Evolutionary conservation across 108 stramenopile species (phyloP), one percentile per base, ranked within the genome.

Genomic region (Schizochytrium sp.): DNA sequence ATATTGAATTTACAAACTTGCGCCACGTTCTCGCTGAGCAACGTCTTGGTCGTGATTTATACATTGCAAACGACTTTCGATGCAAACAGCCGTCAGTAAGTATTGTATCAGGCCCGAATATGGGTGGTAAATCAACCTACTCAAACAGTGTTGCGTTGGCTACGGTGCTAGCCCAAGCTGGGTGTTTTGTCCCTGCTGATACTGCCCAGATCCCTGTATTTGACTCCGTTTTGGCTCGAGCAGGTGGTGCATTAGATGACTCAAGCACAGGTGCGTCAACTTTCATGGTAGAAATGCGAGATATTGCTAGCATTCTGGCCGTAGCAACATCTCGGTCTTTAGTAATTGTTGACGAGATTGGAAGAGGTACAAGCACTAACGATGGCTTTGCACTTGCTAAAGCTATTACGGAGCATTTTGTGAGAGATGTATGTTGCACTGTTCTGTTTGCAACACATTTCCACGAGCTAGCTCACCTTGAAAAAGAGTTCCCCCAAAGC

Each of bases 361-460:
- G 93, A 2, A 56, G 93, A 3, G 93, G 93, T 5, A 93, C 93
- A 17, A 90, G 89, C 59, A 92, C 93, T 3, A 60, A 45, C 45
- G 93, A 93, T 72, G 93, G 93, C 60, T 93, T 93, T 58, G 93
- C 92, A 2, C 89, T 93, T 4, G 93, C 93, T 3, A 91, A 92
- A 91, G 93, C 93, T 15, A 91, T 93, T 28, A 92, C 92, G 58
- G 88, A 91, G 64, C 72, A 91, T 15, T 89, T 93, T 19, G 72
- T 88, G 15, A 57, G 57, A 56, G 46, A 28, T 41, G 5, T 56
- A n/a, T 59, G 89, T 13, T 69, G 87, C 72, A 57, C 90, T 41
- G 88, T 59, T 10, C 72, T 93, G 17, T 92, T 93, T 50, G 93
- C 93, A n/a, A 93, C 93, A 46, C 93, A 93, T 89, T 93, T 93